phyloP scores from a whole-genome alignment of 2,329 filamentous ascomycete species.

The Leptoxyphium fumago region DNA sequence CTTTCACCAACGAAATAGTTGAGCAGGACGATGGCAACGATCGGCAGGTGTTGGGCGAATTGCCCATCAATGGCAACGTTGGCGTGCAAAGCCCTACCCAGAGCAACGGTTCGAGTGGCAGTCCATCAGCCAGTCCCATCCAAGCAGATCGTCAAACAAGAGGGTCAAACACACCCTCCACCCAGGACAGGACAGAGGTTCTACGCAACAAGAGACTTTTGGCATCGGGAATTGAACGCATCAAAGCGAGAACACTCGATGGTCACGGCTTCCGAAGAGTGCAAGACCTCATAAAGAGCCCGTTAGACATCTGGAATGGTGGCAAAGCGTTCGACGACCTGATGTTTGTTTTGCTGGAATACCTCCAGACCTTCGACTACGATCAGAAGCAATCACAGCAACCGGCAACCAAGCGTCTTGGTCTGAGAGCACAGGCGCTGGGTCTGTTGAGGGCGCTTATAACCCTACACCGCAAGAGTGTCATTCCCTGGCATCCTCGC shows the following conservation, averaged over 20 bases:
- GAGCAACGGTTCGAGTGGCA: conserved; percentile 14
- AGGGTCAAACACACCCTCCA: conserved; percentile 8
- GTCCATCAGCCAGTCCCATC: conserved; percentile 16
- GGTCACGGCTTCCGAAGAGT: conserved; percentile 69
- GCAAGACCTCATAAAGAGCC: conserved; percentile 58
- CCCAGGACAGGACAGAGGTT: conserved; percentile 26
- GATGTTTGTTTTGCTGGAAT: conserved; percentile 53
- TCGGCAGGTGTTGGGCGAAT: conserved; percentile 33
- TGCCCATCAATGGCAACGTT: conserved; percentile 34
- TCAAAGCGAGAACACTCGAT: conserved; percentile 57
- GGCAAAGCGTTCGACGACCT: conserved; percentile 57
- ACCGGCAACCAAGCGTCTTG: conserved; percentile 28
- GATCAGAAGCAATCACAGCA: conserved; percentile 27
- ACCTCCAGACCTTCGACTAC: conserved; percentile 40
- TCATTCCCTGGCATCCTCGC: conserved; percentile 51
- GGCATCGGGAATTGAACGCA: conserved; percentile 59
- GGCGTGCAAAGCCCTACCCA: conserved; percentile 15
- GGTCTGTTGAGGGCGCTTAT: conserved; percentile 61
- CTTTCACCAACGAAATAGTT: conserved; percentile 22
- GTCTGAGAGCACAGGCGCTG: conserved; percentile 57
- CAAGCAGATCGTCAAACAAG: conserved; percentile 6
- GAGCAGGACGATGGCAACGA: conserved; percentile 14
- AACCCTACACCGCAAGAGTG: conserved; percentile 49
- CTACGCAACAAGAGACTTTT: conserved; percentile 43
- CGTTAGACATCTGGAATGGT: conserved; percentile 46